phyloP scores from a whole-genome alignment of 495 filamentous ascomycete species.

The Penicillium desertorum region DNA sequence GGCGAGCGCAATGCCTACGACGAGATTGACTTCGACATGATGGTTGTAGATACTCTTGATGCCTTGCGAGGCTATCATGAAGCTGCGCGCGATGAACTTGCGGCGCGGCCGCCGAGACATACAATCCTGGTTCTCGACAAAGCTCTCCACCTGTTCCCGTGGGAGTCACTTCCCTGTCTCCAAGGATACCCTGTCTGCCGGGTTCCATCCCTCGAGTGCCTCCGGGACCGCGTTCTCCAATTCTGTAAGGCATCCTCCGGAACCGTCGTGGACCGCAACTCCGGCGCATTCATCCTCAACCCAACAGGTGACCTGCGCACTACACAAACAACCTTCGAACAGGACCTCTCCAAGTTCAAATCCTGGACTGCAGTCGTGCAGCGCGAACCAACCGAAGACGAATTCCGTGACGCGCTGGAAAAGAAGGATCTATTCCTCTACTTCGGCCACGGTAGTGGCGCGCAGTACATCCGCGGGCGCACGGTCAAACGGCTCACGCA shows the following conservation, averaged over 20 bases:
- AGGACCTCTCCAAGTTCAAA: slow-evolving; percentile 53
- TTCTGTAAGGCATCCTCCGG: slow-evolving; percentile 40
- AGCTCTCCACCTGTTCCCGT: slow-evolving; percentile 82
- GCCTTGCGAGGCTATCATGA: slow-evolving; percentile 77
- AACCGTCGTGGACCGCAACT: slow-evolving; percentile 40
- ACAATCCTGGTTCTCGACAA: slow-evolving; percentile 94
- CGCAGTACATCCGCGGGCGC: slow-evolving; percentile 82
- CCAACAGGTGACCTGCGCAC: slow-evolving; percentile 74
- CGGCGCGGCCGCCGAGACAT: slow-evolving; percentile 69
- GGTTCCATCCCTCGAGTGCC: slow-evolving; percentile 76
- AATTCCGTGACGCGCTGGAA: slow-evolving; percentile 65
- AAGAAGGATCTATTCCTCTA: slow-evolving; percentile 74
- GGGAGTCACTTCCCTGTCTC: slow-evolving; percentile 91
- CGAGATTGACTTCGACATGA: slow-evolving; percentile 92
- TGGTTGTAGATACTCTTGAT: slow-evolving; percentile 80
- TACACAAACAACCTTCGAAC: slow-evolving; percentile 74
- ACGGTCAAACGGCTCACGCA: slow-evolving; percentile 74
- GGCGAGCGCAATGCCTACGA: slow-evolving; percentile 97
- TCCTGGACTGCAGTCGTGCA: slow-evolving; percentile 66
- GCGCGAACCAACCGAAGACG: slow-evolving; percentile 69
- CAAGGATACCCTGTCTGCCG: slow-evolving; percentile 76
- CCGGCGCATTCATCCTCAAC: slow-evolving; percentile 85
- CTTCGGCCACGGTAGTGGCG: slow-evolving; percentile 94
- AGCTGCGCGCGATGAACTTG: slow-evolving; percentile 43
- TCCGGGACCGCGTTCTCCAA: slow-evolving; percentile 65